Percentiles rank a stretch among this genome's conserved stretches.
These are phyloP conservation scores for Pseudogymnoascus sp. DNA, from an alignment of 2,329 filamentous ascomycete species.

Conservation along the genomic window DNA sequence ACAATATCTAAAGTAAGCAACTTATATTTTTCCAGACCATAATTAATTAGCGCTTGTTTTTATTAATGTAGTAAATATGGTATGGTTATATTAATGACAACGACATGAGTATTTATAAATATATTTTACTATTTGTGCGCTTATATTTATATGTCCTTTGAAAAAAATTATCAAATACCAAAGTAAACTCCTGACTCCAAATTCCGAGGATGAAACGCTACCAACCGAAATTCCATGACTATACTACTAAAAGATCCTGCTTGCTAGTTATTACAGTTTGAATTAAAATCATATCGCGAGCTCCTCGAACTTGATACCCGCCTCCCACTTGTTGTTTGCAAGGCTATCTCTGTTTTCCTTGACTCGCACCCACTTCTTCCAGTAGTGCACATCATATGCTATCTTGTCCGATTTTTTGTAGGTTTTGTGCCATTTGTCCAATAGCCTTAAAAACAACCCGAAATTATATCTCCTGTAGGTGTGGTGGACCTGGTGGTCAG, in stretches of 20 bases:
- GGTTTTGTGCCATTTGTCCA: not conserved
- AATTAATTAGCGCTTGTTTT: too few species aligned
- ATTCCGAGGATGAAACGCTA: not conserved
- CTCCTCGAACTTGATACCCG: not conserved
- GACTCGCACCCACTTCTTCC: not conserved
- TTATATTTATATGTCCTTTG: not conserved
- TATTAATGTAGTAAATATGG: too few species aligned
- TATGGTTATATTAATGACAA: too few species aligned
- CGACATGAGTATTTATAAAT: too few species aligned
- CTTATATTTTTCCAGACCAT: too few species aligned
- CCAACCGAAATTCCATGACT: not conserved
- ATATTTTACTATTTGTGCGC: too few species aligned
- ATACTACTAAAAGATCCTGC: not conserved
- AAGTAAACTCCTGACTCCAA: too few species aligned
- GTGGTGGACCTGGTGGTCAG: not conserved
- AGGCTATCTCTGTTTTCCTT: not conserved
- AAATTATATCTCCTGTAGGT: not conserved
- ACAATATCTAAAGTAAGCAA: not conserved
- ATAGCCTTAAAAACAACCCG: not conserved
- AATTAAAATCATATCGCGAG: not conserved
- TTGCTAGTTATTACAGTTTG: not conserved
- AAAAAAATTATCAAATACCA: too few species aligned
- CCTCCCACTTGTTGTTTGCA: not conserved
- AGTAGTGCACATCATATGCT: not conserved
- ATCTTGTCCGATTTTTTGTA: conserved; percentile 3